Evolutionary conservation across 192 early-diverging fungal genomes (phyloP), one percentile per base, ranked within the genome.

Genomic region (Coemansia sp.): DNA sequence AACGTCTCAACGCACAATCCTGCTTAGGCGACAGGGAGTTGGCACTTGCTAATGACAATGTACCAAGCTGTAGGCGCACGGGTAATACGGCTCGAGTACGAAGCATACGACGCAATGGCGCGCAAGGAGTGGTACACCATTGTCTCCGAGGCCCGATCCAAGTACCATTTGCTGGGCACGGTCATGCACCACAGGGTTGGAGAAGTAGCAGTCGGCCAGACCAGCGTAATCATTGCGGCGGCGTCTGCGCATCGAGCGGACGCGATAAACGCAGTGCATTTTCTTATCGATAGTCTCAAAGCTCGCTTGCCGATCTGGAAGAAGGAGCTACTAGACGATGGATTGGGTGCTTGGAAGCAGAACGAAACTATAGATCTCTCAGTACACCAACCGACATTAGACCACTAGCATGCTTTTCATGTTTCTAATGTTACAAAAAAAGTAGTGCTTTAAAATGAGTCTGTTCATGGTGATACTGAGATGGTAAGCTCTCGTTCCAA

Each of bases 261-360:
- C 62, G 92, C 92, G 0, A 79, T 97, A 31, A 84, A 86, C 31
- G 91, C 94, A 2, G 87, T 90, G 0, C 89, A 88, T 43, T 96
- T 88, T 85, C 81, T 98, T 49, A 94, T 98, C 61, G 91, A 98
- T 65, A 88, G 94, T 61, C 84, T 98, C n/a, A 98, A 98, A 77
- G 88, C 77, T 1, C 77, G 86, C 20, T 88, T 92, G 63, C 95
- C 95, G 4, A 93, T 98, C 43, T 98, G 97, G 97, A 98, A 98
- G 72, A 93, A 93, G 74, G 97, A 98, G 75, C 69, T 92, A 3
- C 93, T 97, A 68, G 86, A 86, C 12, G 94, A 94, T 70, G 96
- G 94, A 3, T 89, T 89, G 29, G 86, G 31, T 22, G 70, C 78
- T 1, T 94, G 93, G 93, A 94, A 93, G 71, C 86, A 84, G 44